Conservation (phyloP, 306 rosid species). For the Dryas octopetala region DNA sequence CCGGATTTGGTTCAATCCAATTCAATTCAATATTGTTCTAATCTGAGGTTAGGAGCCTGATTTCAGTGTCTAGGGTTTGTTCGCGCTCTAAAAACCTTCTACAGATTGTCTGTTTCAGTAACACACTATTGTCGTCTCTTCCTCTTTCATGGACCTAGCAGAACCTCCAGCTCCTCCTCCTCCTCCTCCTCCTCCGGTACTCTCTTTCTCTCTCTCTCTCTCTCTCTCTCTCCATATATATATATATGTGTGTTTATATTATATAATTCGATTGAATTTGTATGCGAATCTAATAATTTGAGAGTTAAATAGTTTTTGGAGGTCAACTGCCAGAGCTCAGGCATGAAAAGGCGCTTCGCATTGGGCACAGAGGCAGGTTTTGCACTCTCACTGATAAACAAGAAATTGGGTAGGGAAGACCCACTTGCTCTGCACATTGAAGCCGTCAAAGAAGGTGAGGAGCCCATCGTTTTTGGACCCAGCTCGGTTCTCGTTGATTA, state of each 20-base stretch:
- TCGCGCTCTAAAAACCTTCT: too few relatives aligned
- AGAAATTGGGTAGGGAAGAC: constrained; percentile 33
- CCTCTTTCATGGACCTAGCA: constrained; percentile 15
- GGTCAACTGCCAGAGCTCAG: constrained; percentile 63
- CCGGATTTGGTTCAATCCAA: too few relatives aligned
- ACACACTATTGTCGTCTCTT: neutral
- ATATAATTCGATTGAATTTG: neutral
- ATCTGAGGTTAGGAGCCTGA: too few relatives aligned
- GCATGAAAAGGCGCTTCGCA: constrained; percentile 64
- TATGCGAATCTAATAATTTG: neutral
- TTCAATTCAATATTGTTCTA: too few relatives aligned
- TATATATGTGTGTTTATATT: neutral
- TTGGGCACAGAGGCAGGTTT: constrained; percentile 64
- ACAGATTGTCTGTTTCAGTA: neutral
- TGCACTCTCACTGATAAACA: constrained; percentile 56
- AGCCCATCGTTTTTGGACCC: constrained; percentile 73
- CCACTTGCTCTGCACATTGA: constrained; percentile 52
- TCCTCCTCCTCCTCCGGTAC: constrained; percentile 11
- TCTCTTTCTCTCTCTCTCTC: too few relatives aligned
- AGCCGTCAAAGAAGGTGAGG: constrained; percentile 64
- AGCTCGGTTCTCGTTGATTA: constrained; percentile 48
- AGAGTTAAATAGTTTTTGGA: constrained; percentile 42
- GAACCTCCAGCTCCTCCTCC: constrained; percentile 7
- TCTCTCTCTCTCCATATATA: neutral
- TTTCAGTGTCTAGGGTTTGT: too few relatives aligned